These are phyloP conservation scores for Silene uniflora DNA, from an alignment of 148 eudicot species.

Conservation along the genomic window DNA sequence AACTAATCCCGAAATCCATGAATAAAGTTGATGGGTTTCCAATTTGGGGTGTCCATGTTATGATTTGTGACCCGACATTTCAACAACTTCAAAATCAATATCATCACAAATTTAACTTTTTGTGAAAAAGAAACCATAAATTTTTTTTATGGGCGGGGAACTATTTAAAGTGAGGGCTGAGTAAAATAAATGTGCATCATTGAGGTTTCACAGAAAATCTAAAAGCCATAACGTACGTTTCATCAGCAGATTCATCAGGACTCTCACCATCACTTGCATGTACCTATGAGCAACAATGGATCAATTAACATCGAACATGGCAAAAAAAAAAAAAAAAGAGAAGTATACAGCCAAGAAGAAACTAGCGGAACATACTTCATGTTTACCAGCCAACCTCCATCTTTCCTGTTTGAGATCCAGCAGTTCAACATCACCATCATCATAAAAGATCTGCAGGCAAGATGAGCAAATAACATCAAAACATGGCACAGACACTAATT, in stretches of 20 bases:
- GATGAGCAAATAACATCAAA: conserved; percentile 13
- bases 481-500: conserved; percentile 5
- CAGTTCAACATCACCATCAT: conserved; percentile 65
- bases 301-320: conserved; percentile 3
- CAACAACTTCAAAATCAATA: no score
- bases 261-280: conserved; percentile 32
- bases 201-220: background rate
- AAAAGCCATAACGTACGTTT: conserved; percentile 45
- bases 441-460: conserved; percentile 47
- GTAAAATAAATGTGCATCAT: background rate
- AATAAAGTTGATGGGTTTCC: background rate
- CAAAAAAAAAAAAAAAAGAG: conserved; percentile 6
- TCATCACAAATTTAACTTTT: no score
- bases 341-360: background rate
- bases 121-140: no score
- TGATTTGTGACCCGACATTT: background rate
- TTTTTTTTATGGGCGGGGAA: background rate
- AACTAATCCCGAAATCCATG: background rate
- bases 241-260: conserved; percentile 57
- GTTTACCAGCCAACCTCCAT: conserved; percentile 44
- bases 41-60: background rate
- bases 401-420: conserved; percentile 43
- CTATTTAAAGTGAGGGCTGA: background rate
- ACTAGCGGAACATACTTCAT: conserved; percentile 27
- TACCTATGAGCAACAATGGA: conserved; percentile 43